Evolutionary conservation across 176 grass and related monocot genomes (phyloP).

Genomic region (Ampelocalamus luodianensis): DNA sequence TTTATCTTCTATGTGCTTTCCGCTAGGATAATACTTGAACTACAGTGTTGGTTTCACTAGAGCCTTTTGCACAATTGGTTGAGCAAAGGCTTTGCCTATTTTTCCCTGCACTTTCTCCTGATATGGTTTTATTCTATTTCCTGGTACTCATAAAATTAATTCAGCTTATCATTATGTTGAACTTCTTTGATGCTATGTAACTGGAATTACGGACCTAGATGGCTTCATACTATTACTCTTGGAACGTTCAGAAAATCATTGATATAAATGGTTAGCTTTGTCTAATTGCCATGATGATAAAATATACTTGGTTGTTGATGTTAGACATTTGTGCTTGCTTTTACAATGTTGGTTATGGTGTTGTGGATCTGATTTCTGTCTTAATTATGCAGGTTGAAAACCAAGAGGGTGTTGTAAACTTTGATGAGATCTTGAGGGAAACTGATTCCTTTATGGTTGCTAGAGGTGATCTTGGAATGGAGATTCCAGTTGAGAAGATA

Average conservation of each 20-base stretch:
- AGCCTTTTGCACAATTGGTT: neutral
- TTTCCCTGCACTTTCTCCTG: neutral
- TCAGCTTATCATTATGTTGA: neutral
- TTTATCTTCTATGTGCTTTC: neutral
- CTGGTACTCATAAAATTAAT: neutral
- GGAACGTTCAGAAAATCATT: neutral
- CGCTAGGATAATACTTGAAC: neutral
- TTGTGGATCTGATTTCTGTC: slow-evolving; percentile 33
- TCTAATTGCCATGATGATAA: slow-evolving; percentile 24
- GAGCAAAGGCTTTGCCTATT: neutral
- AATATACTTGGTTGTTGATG: neutral
- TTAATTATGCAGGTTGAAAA: slow-evolving; percentile 75
- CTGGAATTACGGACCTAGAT: neutral
- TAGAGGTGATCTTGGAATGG: slow-evolving; percentile 93
- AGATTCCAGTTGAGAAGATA: slow-evolving; percentile 95
- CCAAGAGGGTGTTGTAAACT: slow-evolving; percentile 94
- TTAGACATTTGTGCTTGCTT: neutral
- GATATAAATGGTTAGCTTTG: neutral
- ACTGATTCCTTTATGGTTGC: slow-evolving; percentile 96
- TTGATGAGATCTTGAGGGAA: slow-evolving; percentile 89
- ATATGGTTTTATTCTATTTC: neutral
- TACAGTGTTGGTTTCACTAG: neutral
- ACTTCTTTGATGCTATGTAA: neutral
- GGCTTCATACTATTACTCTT: neutral
- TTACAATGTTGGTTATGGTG: neutral